These are phyloP conservation scores for Hypoxylon sp. DNA, from an alignment of 2,329 filamentous ascomycete genomes.

Conservation along the genomic window DNA sequence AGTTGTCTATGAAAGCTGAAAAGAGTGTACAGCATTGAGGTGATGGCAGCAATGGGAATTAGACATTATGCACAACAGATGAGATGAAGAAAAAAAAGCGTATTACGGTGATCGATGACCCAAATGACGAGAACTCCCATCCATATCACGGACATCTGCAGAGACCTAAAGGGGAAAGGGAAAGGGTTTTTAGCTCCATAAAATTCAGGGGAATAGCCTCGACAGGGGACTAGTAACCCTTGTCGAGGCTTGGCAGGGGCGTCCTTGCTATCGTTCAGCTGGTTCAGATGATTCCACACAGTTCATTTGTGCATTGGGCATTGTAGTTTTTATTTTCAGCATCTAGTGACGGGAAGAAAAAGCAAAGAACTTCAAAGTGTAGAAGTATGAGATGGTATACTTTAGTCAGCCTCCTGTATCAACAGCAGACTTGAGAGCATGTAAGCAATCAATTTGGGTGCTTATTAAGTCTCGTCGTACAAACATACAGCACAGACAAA, in stretches of 20 bases:
- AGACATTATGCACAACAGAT: constrained; percentile 28
- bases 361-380: too few species aligned
- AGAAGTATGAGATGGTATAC: too few species aligned
- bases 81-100: constrained; percentile 2
- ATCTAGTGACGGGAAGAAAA: too few species aligned
- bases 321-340: too few species aligned
- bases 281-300: too few species aligned
- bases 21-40: constrained; percentile 26
- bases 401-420: too few species aligned
- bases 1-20: constrained; percentile 2
- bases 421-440: too few species aligned
- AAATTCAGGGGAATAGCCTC: constrained; percentile 28
- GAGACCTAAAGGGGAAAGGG: constrained; percentile 15
- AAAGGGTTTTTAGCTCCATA: constrained; percentile 19
- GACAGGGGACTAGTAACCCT: constrained; percentile 18
- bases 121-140: constrained; percentile 14
- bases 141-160: constrained; percentile 8
- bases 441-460: too few species aligned
- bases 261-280: too few species aligned
- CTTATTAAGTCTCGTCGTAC: too few species aligned
- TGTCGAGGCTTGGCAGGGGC: constrained; percentile 31
- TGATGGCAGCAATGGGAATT: constrained; percentile 20
- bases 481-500: too few species aligned
- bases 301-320: too few species aligned
- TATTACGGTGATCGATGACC: constrained; percentile 15